Evolutionary conservation across 2,329 filamentous ascomycete genomes (phyloP).

Genomic region (Claviceps maximensis): DNA sequence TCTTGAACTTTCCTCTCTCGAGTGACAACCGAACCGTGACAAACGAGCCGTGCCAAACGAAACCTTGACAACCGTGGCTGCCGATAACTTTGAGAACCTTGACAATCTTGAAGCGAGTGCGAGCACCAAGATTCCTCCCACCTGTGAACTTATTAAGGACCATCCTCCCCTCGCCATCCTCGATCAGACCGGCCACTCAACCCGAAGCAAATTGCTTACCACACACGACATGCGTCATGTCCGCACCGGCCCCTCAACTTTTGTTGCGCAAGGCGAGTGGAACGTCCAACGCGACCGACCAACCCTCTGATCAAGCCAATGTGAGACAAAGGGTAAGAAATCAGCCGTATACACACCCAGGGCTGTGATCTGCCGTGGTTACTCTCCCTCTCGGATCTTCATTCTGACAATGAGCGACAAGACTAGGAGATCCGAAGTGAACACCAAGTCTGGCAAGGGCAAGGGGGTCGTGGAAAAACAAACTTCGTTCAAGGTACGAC

Average conservation of each 20-base stretch:
- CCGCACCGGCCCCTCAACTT: conserved; percentile 21
- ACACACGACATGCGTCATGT: conserved; percentile 21
- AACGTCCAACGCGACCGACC: conserved; percentile 12
- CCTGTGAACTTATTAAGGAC: background rate
- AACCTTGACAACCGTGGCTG: too few species aligned
- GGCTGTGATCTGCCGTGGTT: background rate
- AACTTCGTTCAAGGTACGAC: conserved; percentile 16
- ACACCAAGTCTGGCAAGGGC: conserved; percentile 10
- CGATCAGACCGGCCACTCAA: background rate
- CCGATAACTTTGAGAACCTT: background rate
- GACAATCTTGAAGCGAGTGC: background rate
- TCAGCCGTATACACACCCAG: background rate
- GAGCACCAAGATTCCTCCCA: background rate
- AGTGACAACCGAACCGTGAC: too few species aligned
- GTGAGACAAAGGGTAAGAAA: conserved; percentile 12
- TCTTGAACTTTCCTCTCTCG: too few species aligned
- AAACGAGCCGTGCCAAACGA: too few species aligned
- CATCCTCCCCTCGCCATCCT: background rate
- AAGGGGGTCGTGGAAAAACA: conserved; percentile 17
- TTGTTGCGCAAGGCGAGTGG: conserved; percentile 24
- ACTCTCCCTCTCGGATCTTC: background rate
- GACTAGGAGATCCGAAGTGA: conserved; percentile 14
- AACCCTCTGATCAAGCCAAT: conserved; percentile 9
- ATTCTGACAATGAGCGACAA: conserved; percentile 5
- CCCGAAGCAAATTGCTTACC: background rate